Conservation (phyloP, 805 yeast species). For the Kazachstania africana region DNA sequence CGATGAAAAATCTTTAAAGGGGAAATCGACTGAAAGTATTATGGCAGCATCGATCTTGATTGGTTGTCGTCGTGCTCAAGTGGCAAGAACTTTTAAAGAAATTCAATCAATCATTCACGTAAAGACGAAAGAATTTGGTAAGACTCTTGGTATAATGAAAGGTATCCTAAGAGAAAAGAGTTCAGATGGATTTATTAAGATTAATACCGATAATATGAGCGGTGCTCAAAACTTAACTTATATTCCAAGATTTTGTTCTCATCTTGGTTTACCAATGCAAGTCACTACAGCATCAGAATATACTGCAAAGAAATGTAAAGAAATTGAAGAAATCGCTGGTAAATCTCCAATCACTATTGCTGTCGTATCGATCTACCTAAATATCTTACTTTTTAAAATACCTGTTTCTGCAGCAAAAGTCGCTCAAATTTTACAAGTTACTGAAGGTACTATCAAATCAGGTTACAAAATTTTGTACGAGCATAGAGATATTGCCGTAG, state of each 20-base stretch:
- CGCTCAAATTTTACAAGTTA: slow-evolving; percentile 87
- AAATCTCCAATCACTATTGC: slow-evolving; percentile 96
- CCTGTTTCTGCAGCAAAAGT: slow-evolving; percentile 68
- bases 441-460: slow-evolving; percentile 94
- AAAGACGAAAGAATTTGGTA: slow-evolving; percentile 88
- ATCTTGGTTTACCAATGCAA: slow-evolving; percentile 73
- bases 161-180: slow-evolving; percentile 42
- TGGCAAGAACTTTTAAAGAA: slow-evolving; percentile 90
- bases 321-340: slow-evolving; percentile 89
- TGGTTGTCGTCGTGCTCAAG: slow-evolving; percentile 89
- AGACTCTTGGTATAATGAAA: slow-evolving; percentile 77
- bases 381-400: slow-evolving; percentile 76
- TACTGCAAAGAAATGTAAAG: slow-evolving; percentile 82
- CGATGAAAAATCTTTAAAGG: slow-evolving; percentile 76
- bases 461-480: slow-evolving; percentile 75
- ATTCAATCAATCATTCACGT: slow-evolving; percentile 91
- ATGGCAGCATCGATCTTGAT: slow-evolving; percentile 94
- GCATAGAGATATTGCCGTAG: slow-evolving; percentile 52
- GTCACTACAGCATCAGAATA: slow-evolving; percentile 88
- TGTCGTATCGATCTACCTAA: slow-evolving; percentile 92
- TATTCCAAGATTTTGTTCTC: slow-evolving; percentile 92
- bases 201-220: slow-evolving; percentile 36
- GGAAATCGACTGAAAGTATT: slow-evolving; percentile 84
- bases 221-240: slow-evolving; percentile 91
- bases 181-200: slow-evolving; percentile 27